Percentiles rank a stretch among this genome's conserved stretches.
phyloP scores from a whole-genome alignment of 2,329 filamentous ascomycete species.

The Mariannaea sp. region DNA sequence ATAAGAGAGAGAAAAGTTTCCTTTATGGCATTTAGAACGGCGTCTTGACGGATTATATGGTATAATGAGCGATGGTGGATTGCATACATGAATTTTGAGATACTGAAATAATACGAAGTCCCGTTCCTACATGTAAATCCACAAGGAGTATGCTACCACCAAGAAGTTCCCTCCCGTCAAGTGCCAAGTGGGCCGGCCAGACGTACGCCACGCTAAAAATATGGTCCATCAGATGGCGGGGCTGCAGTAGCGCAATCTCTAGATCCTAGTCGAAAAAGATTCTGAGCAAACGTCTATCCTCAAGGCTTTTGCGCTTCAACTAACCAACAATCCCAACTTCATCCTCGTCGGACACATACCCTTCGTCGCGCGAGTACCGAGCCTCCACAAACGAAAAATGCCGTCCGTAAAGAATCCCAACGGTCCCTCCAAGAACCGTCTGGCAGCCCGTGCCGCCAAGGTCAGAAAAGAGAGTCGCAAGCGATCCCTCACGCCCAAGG shows the following conservation, averaged over 20 bases:
- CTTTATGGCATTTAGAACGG: background rate
- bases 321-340: too few species aligned
- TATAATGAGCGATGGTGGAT: background rate
- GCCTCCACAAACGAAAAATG: conserved; percentile 49
- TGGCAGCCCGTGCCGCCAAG: conserved; percentile 52
- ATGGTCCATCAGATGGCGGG: too few species aligned
- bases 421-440: conserved; percentile 58
- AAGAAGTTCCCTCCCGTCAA: too few species aligned
- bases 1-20: too few species aligned
- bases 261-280: too few species aligned
- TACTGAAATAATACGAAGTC: background rate
- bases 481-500: conserved; percentile 44
- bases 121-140: too few species aligned
- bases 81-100: background rate
- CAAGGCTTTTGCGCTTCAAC: background rate
- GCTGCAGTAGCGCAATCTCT: too few species aligned
- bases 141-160: too few species aligned
- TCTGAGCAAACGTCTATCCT: background rate
- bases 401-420: conserved; percentile 64
- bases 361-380: background rate
- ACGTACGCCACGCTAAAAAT: too few species aligned
- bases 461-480: conserved; percentile 51
- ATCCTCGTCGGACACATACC: too few species aligned
- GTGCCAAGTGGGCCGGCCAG: too few species aligned
- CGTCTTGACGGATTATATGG: background rate